Percentiles rank a stretch among this genome's conserved stretches.
Conservation (phyloP, 2,329 filamentous ascomycete genomes). For the Lachnellula occidentalis region DNA sequence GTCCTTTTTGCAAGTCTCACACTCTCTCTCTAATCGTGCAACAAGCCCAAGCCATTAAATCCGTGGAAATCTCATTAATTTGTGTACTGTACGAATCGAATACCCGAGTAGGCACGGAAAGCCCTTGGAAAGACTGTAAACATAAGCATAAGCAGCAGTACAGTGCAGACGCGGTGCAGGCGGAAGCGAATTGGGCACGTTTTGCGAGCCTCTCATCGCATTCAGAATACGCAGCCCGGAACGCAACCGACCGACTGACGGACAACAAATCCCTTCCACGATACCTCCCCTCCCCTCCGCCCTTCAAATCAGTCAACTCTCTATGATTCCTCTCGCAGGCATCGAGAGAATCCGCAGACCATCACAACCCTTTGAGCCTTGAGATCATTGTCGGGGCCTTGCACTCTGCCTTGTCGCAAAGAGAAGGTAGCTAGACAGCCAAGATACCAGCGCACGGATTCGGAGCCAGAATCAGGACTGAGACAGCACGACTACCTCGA, state of each 20-base stretch:
- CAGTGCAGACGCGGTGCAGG: neutral
- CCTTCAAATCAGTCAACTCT: neutral
- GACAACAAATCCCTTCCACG: neutral
- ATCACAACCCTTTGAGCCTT: neutral
- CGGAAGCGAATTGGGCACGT: neutral
- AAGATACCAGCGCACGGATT: neutral
- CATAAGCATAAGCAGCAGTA: neutral
- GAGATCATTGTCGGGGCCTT: neutral
- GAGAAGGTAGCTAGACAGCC: slow-evolving; percentile 1
- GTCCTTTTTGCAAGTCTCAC: no score
- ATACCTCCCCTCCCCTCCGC: neutral
- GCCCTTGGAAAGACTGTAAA: neutral
- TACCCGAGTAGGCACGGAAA: neutral
- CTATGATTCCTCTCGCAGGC: slow-evolving; percentile 1
- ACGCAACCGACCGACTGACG: neutral
- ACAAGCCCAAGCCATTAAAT: no score
- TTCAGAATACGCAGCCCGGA: neutral
- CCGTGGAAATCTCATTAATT: no score
- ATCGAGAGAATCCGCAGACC: slow-evolving; percentile 1
- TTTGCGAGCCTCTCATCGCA: neutral
- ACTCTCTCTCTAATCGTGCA: no score
- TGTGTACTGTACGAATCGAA: no score
- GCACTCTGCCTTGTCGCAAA: neutral
- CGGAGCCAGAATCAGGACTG: neutral
- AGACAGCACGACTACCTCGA: neutral